phyloP scores from a whole-genome alignment of 306 rosid genomes.

The Astragalus membranaceus region DNA sequence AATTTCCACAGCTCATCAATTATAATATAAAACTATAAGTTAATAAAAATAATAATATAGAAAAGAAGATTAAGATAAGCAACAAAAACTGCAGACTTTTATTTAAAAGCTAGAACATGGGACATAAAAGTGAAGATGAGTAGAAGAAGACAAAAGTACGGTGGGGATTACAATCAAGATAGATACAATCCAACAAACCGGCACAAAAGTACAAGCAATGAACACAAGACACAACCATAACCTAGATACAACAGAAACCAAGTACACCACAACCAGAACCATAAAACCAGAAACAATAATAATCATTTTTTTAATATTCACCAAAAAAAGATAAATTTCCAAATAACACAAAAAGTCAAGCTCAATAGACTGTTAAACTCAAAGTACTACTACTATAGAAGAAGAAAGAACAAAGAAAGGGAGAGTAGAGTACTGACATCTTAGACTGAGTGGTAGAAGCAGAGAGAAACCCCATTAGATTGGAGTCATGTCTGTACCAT shows the following conservation, averaged over 20 bases:
- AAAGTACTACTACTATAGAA: background rate
- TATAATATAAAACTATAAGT: background rate
- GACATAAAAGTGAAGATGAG: constrained; percentile 21
- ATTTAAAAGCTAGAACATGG: background rate
- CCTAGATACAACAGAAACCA: constrained; percentile 24
- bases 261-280: background rate
- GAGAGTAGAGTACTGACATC: constrained; percentile 20
- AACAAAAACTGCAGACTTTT: background rate
- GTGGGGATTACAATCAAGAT: constrained; percentile 26
- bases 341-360: constrained; percentile 14
- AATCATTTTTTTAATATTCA: background rate
- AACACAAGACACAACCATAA: background rate
- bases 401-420: constrained; percentile 15
- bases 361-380: constrained; percentile 5
- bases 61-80: background rate
- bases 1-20: background rate
- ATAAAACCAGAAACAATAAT: background rate
- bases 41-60: background rate
- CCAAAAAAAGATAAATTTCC: background rate
- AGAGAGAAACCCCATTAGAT: constrained; percentile 49
- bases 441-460: constrained; percentile 17
- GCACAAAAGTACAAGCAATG: constrained; percentile 7
- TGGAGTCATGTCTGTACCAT: constrained; percentile 50
- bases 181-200: constrained; percentile 23
- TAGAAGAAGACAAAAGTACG: constrained; percentile 27